Evolutionary conservation across 192 early-diverging fungal species (phyloP), one percentile per base, ranked within the genome.

Genomic region (Chytriomyces confervae): DNA sequence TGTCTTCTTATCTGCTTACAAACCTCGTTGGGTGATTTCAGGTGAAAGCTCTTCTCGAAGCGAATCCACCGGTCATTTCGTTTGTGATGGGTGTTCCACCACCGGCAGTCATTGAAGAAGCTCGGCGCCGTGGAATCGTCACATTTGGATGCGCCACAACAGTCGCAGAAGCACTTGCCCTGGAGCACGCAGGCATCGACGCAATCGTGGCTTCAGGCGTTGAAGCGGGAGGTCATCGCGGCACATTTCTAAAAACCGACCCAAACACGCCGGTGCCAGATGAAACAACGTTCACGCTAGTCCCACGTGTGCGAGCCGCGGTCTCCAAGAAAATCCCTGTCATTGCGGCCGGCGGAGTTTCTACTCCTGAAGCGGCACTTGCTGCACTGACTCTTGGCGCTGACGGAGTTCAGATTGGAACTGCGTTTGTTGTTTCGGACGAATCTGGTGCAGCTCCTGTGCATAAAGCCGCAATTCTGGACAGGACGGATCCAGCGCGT

Each of bases 161-260:
- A 10, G 66, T 68, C 46, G 27, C 66, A 11, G 66, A 68, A 47
- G 66, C 66, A 18, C 9, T 68, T n/a, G 66, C 66, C 4, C 66
- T 68, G 43, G 44, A 68, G 45, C 9, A 16, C 46, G 66, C 66
- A n/a, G 66, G 66, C 10, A 47, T 68, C 66, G 66, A 68, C 46
- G 66, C 66, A 24, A 68, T 68, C 46, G 66, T 68, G 43, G 66
- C 66, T 29, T 68, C 66, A n/a, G 66, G 66, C 16, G 66, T 68
- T 46, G 66, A 68, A 68, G 66, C 66, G 3, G 66, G 44, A 11
- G 66, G 66, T 68, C 66, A 68, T 24, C 66, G 66, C 29, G 66
- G 66, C 10, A 68, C 66, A 18, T 68, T 68, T 13, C 46, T 68
- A 20, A 11, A 29, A 13, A 47, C 47, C 24, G 46, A 68, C 66